These are phyloP conservation scores for Musa troglodytarum DNA, from an alignment of 176 grass and related monocot species.

Conservation along the genomic window DNA sequence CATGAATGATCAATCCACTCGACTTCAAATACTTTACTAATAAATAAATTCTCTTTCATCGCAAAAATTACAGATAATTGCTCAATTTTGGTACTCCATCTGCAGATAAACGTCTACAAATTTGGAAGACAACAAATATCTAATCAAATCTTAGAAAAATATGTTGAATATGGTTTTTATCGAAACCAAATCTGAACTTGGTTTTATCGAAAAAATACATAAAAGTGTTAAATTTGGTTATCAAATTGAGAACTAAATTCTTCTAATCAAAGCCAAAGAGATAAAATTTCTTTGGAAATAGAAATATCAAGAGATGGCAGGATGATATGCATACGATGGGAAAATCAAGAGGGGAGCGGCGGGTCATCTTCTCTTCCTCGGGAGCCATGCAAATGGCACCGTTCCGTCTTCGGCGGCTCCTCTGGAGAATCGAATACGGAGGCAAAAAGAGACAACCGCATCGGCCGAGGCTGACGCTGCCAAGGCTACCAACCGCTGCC, in stretches of 20 bases:
- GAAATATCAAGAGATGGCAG: background rate
- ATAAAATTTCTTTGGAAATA: too few relatives aligned
- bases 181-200: too few relatives aligned
- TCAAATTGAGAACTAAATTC: background rate
- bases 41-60: too few relatives aligned
- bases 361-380: constrained; percentile 74
- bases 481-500: background rate
- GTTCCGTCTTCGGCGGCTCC: background rate
- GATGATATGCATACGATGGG: constrained; percentile 46
- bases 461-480: background rate
- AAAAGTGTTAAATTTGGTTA: background rate
- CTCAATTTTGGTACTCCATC: background rate
- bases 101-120: background rate
- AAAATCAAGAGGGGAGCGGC: constrained; percentile 77
- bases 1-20: background rate
- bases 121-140: too few relatives aligned
- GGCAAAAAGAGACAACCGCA: background rate
- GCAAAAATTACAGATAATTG: background rate
- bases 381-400: constrained; percentile 49
- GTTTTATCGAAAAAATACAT: background rate
- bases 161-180: too few relatives aligned
- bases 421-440: background rate
- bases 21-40: background rate
- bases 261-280: background rate
- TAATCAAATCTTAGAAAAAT: too few relatives aligned